phyloP scores from a whole-genome alignment of 2,329 filamentous ascomycete genomes.

The Rhinocladiella mackenziei region DNA sequence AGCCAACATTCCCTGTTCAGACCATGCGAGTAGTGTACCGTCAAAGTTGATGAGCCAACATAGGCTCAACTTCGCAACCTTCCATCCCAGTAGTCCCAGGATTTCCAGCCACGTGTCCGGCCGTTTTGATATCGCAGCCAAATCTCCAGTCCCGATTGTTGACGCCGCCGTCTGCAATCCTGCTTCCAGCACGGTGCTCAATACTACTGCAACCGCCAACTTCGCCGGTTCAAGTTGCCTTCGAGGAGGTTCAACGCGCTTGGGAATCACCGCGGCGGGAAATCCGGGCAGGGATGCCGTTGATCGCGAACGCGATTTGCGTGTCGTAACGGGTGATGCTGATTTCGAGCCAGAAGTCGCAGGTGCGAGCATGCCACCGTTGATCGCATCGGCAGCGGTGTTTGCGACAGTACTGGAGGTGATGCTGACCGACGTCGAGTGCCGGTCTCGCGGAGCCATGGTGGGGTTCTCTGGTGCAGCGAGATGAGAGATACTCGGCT shows the following conservation, averaged over 20 bases:
- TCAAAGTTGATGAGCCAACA: constrained; percentile 74
- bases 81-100: constrained; percentile 50
- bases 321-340: constrained; percentile 5
- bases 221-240: constrained; percentile 31
- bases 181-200: constrained; percentile 60
- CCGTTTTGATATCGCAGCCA: constrained; percentile 63
- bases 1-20: neutral
- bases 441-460: constrained; percentile 23
- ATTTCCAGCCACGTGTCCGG: constrained; percentile 62
- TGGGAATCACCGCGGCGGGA: constrained; percentile 14
- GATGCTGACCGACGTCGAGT: constrained; percentile 19
- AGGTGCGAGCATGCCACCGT: constrained; percentile 11
- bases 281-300: constrained; percentile 8
- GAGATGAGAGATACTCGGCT: constrained; percentile 11
- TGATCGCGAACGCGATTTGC: constrained; percentile 16
- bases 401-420: constrained; percentile 12
- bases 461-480: constrained; percentile 1
- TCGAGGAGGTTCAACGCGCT: neutral
- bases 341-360: constrained; percentile 8
- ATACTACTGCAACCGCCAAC: constrained; percentile 46
- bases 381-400: constrained; percentile 4
- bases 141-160: constrained; percentile 59
- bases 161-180: constrained; percentile 61
- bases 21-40: constrained; percentile 33
- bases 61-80: constrained; percentile 63